Percentiles rank a stretch among this genome's conserved stretches.
phyloP scores from a whole-genome alignment of 352 stramenopile genomes.

The Phytophthora melonis region DNA sequence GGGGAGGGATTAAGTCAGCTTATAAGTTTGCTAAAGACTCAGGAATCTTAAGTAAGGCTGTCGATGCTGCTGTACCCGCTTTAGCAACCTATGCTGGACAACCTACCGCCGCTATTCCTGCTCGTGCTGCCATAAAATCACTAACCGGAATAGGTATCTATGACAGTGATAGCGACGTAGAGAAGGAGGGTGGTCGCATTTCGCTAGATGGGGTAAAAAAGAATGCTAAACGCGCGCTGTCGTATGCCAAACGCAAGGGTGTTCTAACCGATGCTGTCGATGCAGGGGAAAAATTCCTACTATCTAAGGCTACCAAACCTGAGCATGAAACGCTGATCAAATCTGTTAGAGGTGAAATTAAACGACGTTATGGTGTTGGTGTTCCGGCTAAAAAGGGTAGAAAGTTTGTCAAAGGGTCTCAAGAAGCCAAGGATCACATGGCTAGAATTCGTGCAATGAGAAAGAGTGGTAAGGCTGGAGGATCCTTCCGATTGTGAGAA shows the following conservation, averaged over 20 bases:
- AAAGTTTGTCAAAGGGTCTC: background rate
- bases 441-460: constrained; percentile 7
- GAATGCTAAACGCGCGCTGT: no score
- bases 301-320: background rate
- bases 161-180: no score
- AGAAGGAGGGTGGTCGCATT: no score
- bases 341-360: background rate
- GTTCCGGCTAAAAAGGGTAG: background rate
- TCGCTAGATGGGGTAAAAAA: no score
- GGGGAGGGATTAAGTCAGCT: background rate
- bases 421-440: background rate
- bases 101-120: no score
- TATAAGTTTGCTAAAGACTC: constrained; percentile 7
- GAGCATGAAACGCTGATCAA: background rate
- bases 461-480: background rate
- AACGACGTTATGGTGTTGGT: background rate
- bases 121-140: no score
- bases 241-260: no score
- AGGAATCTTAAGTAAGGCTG: background rate
- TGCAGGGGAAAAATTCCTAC: no score
- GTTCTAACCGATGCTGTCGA: no score
- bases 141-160: no score
- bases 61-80: background rate
- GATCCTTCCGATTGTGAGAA: constrained; percentile 12
- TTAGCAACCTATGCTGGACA: background rate